These are phyloP conservation scores for Rhododendron griersonianum DNA, from an alignment of 148 eudicot genomes.

Conservation along the genomic window DNA sequence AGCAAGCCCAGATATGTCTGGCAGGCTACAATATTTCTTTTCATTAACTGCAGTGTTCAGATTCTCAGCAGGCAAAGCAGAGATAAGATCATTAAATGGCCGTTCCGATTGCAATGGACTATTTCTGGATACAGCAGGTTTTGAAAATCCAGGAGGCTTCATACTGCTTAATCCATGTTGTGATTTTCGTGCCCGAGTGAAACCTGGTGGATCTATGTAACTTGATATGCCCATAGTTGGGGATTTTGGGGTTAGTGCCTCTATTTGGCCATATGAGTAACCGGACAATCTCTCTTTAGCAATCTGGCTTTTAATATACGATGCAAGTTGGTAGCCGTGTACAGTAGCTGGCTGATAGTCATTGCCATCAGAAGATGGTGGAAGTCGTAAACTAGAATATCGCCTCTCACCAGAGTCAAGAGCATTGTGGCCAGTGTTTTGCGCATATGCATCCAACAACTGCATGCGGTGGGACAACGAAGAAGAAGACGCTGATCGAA, in stretches of 20 bases:
- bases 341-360: conserved; percentile 83
- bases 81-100: conserved; percentile 27
- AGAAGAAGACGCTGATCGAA: conserved; percentile 43
- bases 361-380: conserved; percentile 53
- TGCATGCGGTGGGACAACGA: conserved; percentile 53
- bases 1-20: conserved; percentile 72
- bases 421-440: conserved; percentile 30
- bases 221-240: conserved; percentile 44
- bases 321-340: conserved; percentile 69
- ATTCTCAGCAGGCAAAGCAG: conserved; percentile 36
- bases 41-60: conserved; percentile 20
- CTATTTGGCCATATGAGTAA: conserved; percentile 41
- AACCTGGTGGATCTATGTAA: conserved; percentile 47
- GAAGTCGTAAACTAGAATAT: conserved; percentile 72
- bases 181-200: conserved; percentile 37
- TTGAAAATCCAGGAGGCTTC: conserved; percentile 63
- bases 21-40: conserved; percentile 85
- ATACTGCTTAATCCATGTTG: conserved; percentile 39
- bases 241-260: conserved; percentile 34
- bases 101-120: conserved; percentile 50
- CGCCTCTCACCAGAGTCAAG: conserved; percentile 68
- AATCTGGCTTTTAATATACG: conserved; percentile 41
- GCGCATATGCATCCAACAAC: conserved; percentile 44
- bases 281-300: conserved; percentile 45
- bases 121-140: conserved; percentile 54